phyloP scores from a whole-genome alignment of 768 basidiomycete species.

The Trametes cinnabarina region DNA sequence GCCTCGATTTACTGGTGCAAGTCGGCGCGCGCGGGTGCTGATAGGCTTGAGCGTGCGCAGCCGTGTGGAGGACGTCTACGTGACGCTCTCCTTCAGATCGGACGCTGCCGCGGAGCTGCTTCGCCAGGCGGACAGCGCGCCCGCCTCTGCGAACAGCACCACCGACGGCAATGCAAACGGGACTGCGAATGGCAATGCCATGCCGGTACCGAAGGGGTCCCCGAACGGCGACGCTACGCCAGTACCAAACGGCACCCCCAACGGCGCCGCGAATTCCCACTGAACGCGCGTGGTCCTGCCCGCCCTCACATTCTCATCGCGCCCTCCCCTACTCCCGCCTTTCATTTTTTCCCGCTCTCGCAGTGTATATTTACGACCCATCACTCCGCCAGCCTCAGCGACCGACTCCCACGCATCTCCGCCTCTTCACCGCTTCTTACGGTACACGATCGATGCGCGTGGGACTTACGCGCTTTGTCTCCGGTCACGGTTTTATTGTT shows the following conservation, averaged over 20 bases:
- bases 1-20: neutral
- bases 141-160: neutral
- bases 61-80: conserved; percentile 14
- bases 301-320: neutral
- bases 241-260: neutral
- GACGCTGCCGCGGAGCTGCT: neutral
- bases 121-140: neutral
- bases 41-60: neutral
- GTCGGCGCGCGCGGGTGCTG: neutral
- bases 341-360: neutral
- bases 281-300: neutral
- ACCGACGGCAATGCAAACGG: neutral
- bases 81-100: conserved; percentile 6
- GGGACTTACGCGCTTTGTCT: too few species aligned
- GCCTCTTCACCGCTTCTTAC: too few species aligned
- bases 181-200: neutral
- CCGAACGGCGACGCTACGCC: neutral
- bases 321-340: neutral
- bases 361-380: too few species aligned
- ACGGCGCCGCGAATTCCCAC: neutral
- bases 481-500: too few species aligned
- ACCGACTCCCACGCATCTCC: too few species aligned
- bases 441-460: too few species aligned
- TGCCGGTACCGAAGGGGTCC: neutral
- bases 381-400: too few species aligned